Conservation (phyloP, 371 early-diverging fungal species). For the Syncephalastrum sp. region DNA sequence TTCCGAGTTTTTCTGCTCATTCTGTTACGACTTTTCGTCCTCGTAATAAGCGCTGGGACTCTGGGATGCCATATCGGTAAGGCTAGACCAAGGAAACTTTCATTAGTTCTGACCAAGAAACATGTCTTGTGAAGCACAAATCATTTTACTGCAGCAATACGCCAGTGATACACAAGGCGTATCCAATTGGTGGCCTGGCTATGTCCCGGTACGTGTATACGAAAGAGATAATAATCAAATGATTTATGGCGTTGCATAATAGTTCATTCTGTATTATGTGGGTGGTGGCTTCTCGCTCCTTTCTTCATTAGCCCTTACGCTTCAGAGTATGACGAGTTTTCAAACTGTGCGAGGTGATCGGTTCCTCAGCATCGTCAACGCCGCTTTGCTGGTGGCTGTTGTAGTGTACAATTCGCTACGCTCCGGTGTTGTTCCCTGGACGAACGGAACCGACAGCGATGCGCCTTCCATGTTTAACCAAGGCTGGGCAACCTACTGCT, state of each 20-base stretch:
- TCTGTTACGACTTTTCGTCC: conserved; percentile 13
- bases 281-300: conserved; percentile 36
- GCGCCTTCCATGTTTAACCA: conserved; percentile 7
- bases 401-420: conserved; percentile 32
- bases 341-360: conserved; percentile 28
- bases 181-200: conserved; percentile 27
- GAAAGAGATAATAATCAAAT: conserved; percentile 1
- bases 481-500: conserved; percentile 30
- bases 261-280: conserved; percentile 45
- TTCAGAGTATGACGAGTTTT: conserved; percentile 15
- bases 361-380: conserved; percentile 23
- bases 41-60: conserved; percentile 18
- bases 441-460: conserved; percentile 7
- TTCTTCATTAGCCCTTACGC: conserved; percentile 23
- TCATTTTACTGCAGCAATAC: conserved; percentile 21
- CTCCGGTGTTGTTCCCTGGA: conserved; percentile 33
- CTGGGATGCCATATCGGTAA: conserved; percentile 25
- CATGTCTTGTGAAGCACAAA: conserved; percentile 19
- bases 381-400: conserved; percentile 27
- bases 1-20: conserved; percentile 19
- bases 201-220: conserved; percentile 24
- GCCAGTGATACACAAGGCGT: not conserved
- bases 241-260: not conserved
- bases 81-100: not conserved
- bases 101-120: not conserved